Percentiles rank a stretch among this genome's conserved stretches.
Conservation (phyloP, 2,329 filamentous ascomycete species). For the Penicillium corylophilum region DNA sequence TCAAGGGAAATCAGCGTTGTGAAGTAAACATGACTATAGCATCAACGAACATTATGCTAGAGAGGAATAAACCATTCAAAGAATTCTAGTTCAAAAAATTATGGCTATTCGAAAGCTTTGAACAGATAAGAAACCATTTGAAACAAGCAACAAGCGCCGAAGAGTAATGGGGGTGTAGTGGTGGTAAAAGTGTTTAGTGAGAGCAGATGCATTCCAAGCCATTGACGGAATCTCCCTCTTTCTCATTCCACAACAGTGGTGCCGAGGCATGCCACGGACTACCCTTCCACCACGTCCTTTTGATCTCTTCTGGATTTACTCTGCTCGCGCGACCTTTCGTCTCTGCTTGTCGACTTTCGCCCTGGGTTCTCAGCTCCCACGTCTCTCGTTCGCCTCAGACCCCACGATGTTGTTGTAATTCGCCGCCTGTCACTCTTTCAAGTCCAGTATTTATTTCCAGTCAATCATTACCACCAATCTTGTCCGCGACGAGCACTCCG, state of each 20-base stretch:
- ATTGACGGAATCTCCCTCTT: conserved; percentile 2
- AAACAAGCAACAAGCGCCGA: too few species aligned
- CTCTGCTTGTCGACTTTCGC: conserved; percentile 3
- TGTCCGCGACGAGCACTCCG: not conserved
- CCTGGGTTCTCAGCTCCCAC: conserved; percentile 12
- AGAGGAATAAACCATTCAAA: not conserved
- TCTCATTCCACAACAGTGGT: conserved; percentile 19
- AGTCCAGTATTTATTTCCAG: conserved; percentile 9
- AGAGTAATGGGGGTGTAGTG: not conserved
- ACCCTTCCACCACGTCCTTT: conserved; percentile 1
- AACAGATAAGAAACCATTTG: not conserved
- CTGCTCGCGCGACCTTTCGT: not conserved
- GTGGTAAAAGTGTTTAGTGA: not conserved
- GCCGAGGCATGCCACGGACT: conserved; percentile 18
- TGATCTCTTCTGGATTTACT: not conserved
- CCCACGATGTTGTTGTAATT: conserved; percentile 12
- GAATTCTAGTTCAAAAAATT: not conserved
- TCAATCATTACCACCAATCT: conserved; percentile 17
- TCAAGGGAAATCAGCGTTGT: not conserved
- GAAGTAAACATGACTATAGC: not conserved
- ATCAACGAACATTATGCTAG: not conserved
- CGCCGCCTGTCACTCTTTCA: conserved; percentile 13
- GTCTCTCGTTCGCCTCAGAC: conserved; percentile 4
- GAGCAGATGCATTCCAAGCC: conserved; percentile 2
- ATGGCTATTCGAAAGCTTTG: too few species aligned